A percentile compares a stretch with the other conserved stretches of the same genome.
Evolutionary conservation across 352 stramenopile species (phyloP).

Genomic region (Blastocystis sp.): DNA sequence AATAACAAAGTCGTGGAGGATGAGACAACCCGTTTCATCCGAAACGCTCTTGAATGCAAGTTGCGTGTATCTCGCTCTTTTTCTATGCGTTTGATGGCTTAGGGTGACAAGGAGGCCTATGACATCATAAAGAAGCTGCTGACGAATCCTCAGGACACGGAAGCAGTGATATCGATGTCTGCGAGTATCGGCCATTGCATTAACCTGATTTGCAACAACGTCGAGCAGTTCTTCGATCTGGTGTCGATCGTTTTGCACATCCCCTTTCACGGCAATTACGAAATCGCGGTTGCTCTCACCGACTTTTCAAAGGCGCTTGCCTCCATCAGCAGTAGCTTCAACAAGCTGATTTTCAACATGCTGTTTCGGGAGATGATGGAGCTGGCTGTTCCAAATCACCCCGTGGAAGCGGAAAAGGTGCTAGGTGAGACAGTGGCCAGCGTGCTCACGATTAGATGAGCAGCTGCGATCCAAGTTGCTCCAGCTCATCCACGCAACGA

Average conservation of each 20-base stretch:
- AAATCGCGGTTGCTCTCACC: constrained; percentile 14
- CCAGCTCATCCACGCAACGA: constrained; percentile 38
- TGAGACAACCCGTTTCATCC: constrained; percentile 62
- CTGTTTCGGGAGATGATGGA: constrained; percentile 60
- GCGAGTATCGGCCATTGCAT: constrained; percentile 51
- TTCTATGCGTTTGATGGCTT: not conserved
- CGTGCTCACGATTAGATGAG: not conserved
- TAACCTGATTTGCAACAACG: constrained; percentile 58
- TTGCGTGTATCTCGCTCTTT: constrained; percentile 15
- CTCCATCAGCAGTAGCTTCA: constrained; percentile 35
- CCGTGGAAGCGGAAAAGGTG: not conserved
- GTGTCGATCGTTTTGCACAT: constrained; percentile 18
- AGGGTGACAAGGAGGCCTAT: constrained; percentile 60
- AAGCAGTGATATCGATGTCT: constrained; percentile 30
- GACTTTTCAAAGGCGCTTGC: constrained; percentile 43
- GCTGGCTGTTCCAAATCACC: constrained; percentile 4
- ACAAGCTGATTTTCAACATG: constrained; percentile 61
- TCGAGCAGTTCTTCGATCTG: constrained; percentile 59
- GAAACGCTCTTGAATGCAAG: constrained; percentile 59
- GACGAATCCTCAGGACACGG: constrained; percentile 2
- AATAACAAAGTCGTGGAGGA: constrained; percentile 18
- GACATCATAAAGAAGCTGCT: constrained; percentile 53
- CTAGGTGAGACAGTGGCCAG: not conserved
- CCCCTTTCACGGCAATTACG: constrained; percentile 35
- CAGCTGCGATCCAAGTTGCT: not conserved